Evolutionary conservation across 2,329 filamentous ascomycete genomes (phyloP), one percentile per base, ranked within the genome.

Genomic region (Cercospora sp.): DNA sequence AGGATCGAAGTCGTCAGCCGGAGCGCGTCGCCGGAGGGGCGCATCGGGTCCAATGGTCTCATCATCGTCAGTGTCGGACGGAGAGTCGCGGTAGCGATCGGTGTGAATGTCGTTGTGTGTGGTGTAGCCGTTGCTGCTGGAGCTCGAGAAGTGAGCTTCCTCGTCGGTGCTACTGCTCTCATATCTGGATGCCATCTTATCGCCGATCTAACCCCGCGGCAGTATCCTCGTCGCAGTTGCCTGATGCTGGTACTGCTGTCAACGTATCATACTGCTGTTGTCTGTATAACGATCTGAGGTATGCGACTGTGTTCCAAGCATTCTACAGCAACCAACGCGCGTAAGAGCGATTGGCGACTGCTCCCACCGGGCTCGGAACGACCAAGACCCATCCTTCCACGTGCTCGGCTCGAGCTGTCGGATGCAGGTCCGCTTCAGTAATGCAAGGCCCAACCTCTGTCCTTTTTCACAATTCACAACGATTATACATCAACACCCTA

Each of bases 51-150:
- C 72, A 42, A 71, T 70, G 18, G 70, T 73, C 48, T 77, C 73
- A 6, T 75, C 74, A 33, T 78, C 75, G 57, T 78, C 76, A 45
- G 72, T 73, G 69, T 78, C 76, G 16, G 72, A 72, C 1, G 75
- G 70, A 10, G 75, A 74, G 66, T 78, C 77, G 65, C 73, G 75
- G 67, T 78, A 78, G 66, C 63, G 69, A 36, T 72, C 68, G 16
- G 65, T 67, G 45, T 68, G 67, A 45, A 64, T 66, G 36, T 72
- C 68, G 18, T 67, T 67, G 45, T 69, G 67, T 45, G 66, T 66
- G 20, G 62, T 67, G 51, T 67, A 53, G 39, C 62, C 66, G 62
- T 68, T 69, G 58, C 66, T 57, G 67, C 68, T 33, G 59, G 68
- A 64, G 68, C 70, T 60, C 66, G 67, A 59, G 58, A 63, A 53